Evolutionary conservation across 495 filamentous ascomycete species (phyloP).

Genomic region (Lasiosphaeris hirsuta): DNA sequence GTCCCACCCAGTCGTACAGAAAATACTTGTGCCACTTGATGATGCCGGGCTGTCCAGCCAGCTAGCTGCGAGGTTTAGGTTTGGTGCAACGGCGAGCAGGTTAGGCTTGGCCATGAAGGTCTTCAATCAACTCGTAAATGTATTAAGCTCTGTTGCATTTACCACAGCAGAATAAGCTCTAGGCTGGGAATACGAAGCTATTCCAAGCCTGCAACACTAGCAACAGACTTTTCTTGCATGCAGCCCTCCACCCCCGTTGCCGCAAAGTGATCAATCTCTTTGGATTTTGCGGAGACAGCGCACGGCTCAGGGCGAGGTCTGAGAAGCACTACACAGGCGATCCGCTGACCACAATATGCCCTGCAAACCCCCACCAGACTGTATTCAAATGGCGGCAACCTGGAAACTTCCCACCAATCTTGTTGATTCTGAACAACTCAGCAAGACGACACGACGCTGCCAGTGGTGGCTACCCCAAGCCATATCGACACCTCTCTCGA

Average conservation of each 20-base stretch:
- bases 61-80: too few relatives aligned
- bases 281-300: not conserved
- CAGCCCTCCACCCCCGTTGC: not conserved
- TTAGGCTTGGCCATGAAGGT: too few relatives aligned
- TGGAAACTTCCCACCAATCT: not conserved
- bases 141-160: too few relatives aligned
- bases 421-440: slow-evolving; percentile 8
- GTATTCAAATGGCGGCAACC: not conserved
- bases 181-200: too few relatives aligned
- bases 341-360: not conserved
- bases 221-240: too few relatives aligned
- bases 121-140: too few relatives aligned
- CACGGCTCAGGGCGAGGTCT: not conserved
- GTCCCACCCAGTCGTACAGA: not conserved
- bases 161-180: too few relatives aligned
- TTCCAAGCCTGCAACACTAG: too few relatives aligned
- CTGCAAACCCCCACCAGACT: slow-evolving; percentile 5
- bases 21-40: not conserved
- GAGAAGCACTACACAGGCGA: not conserved
- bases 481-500: not conserved
- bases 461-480: not conserved
- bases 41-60: too few relatives aligned
- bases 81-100: too few relatives aligned
- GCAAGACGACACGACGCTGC: not conserved
- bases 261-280: too few relatives aligned